Evolutionary conservation across 2,329 filamentous ascomycete genomes (phyloP), one percentile per base, ranked within the genome.

Genomic region (Helicocarpus griseus): DNA sequence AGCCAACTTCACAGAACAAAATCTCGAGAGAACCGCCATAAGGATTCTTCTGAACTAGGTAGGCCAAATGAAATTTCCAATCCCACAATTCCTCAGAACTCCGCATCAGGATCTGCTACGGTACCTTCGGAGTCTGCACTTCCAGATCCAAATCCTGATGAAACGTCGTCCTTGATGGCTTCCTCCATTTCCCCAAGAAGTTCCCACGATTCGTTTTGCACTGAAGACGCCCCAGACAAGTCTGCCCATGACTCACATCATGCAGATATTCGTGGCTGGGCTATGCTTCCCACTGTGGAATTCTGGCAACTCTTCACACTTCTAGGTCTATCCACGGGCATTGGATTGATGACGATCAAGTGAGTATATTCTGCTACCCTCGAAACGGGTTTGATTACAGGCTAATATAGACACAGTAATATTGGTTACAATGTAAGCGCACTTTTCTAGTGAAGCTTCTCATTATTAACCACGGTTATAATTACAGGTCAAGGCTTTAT

Each of bases 341-440:
- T 96, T 60, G 93, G 93, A 9, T 73, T 98, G 58, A 98, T 98
- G 93, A 97, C 91, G 0, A 98, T 98, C 71, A 98, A 98, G 89
- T 95, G 77, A 69, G 86, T 59, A 36, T 22, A 19, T 24, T n/a
- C 19, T 49, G n/a, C 13, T 38, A 19, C 17, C 29, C 17, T 9
- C 22, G 14, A 22, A 29, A 9, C n/a, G 43, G 26, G 50, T 24
- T 24, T n/a, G 7, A 36, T 19, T 44, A 7, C 4, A 49, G 39
- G 54, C 71, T 73, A 62, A 72, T 55, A 9, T 17, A 13, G 21
- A 46, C 39, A 21, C 59, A 95, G 89, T 73, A 98, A 98, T 61
- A 95, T 97, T 63, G 93, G 93, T 40, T 94, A 95, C 64, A 82
- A 90, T 60, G 85, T 83, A 63, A 67, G 68, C 29, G 49, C 33